Conservation (phyloP, 2,329 filamentous ascomycete genomes). For the Neopestalotiopsis sp. region DNA sequence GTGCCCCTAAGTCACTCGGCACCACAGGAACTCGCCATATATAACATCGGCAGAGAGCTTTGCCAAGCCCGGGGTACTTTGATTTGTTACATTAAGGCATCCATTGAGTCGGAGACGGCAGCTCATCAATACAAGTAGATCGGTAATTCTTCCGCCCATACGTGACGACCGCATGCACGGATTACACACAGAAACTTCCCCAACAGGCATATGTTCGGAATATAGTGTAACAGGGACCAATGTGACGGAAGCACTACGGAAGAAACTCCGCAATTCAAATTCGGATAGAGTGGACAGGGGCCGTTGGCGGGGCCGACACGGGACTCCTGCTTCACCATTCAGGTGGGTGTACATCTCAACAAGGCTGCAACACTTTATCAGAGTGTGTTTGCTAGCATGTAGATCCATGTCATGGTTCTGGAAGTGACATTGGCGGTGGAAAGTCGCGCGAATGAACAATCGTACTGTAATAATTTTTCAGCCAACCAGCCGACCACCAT, state of each 20-base stretch:
- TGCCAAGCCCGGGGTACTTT: not conserved
- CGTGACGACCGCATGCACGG: not conserved
- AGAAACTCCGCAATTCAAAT: constrained; percentile 11
- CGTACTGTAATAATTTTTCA: too few species aligned
- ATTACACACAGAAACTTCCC: not conserved
- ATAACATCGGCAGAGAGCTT: not conserved
- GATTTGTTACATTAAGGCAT: not conserved
- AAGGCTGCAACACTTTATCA: not conserved
- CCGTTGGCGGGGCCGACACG: not conserved
- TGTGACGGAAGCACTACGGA: constrained; percentile 6
- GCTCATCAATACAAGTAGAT: not conserved
- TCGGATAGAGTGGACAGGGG: constrained; percentile 9
- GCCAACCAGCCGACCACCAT: too few species aligned
- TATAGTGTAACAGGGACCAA: not conserved
- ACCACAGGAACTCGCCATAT: not conserved
- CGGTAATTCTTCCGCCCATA: not conserved
- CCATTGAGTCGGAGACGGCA: not conserved
- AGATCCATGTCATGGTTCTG: not conserved
- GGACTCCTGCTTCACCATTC: not conserved
- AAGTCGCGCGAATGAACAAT: too few species aligned
- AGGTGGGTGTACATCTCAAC: not conserved
- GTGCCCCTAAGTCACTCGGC: not conserved
- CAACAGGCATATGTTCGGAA: not conserved
- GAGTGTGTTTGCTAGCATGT: not conserved
- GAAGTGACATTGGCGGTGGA: not conserved